Percentiles rank a stretch among this genome's conserved stretches.
phyloP scores from a whole-genome alignment of 148 eudicot species.

The Vaccinium corymbosum region DNA sequence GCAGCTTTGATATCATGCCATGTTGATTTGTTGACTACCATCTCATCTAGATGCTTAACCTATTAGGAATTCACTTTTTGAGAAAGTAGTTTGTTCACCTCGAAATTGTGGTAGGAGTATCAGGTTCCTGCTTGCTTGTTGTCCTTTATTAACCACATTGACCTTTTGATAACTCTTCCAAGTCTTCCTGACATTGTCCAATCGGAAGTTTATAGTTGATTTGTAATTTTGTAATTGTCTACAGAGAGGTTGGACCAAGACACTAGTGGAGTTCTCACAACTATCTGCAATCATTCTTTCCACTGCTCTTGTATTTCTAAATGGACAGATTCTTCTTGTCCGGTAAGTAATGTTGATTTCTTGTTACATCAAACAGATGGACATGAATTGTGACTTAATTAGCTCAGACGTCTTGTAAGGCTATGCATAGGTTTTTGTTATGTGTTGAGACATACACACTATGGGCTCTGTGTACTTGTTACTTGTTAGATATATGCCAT shows the following conservation, averaged over 20 bases:
- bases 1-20: neutral
- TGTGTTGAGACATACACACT: neutral
- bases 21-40: neutral
- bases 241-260: conserved; percentile 96
- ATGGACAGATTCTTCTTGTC: conserved; percentile 99
- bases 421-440: neutral
- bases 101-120: neutral
- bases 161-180: neutral
- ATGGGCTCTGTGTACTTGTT: no score
- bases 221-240: conserved; percentile 1
- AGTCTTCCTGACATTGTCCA: neutral
- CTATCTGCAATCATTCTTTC: conserved; percentile 96
- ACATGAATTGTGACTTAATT: neutral
- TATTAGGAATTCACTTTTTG: neutral
- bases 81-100: neutral
- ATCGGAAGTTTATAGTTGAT: neutral
- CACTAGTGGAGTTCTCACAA: conserved; percentile 73
- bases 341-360: conserved; percentile 41
- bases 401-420: neutral
- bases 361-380: neutral
- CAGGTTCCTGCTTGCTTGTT: neutral
- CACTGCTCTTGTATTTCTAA: conserved; percentile 95
- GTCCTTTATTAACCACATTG: neutral
- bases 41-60: neutral
- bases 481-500: neutral